Percentiles rank a stretch among this genome's conserved stretches.
phyloP scores from a whole-genome alignment of 371 early-diverging fungal species.

The Syncephalis fuscata region DNA sequence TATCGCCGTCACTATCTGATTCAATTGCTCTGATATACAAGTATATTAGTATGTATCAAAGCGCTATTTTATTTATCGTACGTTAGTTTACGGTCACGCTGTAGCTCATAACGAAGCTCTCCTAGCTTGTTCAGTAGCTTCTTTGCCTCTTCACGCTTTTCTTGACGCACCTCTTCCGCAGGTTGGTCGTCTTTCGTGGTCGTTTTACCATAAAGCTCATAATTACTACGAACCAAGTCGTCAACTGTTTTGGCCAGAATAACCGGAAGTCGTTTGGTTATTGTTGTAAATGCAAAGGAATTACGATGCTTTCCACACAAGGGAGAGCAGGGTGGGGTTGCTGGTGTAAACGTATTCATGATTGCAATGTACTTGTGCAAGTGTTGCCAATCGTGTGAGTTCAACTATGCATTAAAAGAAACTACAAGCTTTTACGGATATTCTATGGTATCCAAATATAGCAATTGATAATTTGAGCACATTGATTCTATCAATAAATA shows the following conservation, averaged over 20 bases:
- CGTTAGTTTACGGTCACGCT: conserved; percentile 39
- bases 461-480: too few relatives aligned
- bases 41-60: too few relatives aligned
- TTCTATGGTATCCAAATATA: too few relatives aligned
- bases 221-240: conserved; percentile 29
- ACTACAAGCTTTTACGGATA: too few relatives aligned
- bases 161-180: conserved; percentile 1
- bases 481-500: too few relatives aligned
- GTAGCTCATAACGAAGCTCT: conserved; percentile 46
- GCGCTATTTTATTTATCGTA: too few relatives aligned
- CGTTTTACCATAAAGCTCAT: conserved; percentile 6
- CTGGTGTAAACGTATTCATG: conserved; percentile 3
- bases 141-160: conserved; percentile 34
- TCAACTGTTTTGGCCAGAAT: conserved; percentile 60
- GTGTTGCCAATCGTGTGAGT: too few relatives aligned
- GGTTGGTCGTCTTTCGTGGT: conserved; percentile 4
- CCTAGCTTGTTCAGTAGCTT: conserved; percentile 34
- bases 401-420: too few relatives aligned
- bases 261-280: conserved; percentile 61
- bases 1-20: conserved; percentile 33
- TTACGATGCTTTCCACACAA: conserved; percentile 38
- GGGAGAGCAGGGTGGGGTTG: conserved; percentile 41
- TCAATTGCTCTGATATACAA: conserved; percentile 38
- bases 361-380: too few relatives aligned
- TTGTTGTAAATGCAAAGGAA: conserved; percentile 64